Percentiles rank a stretch among this genome's conserved stretches.
Evolutionary conservation across 1,284 basidiomycete species (phyloP).

Genomic region (Ceratobasidium sp.): DNA sequence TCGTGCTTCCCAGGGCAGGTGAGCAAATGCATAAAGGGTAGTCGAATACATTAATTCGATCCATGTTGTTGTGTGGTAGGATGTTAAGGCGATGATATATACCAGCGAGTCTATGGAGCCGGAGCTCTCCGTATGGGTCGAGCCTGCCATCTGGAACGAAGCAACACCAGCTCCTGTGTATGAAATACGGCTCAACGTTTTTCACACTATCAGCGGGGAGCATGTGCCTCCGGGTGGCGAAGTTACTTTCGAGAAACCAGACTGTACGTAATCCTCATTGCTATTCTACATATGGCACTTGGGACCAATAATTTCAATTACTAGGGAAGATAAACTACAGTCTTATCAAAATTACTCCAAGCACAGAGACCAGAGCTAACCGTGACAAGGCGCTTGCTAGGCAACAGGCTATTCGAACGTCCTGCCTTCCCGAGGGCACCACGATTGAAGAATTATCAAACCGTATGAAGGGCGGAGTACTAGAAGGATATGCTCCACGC

Average conservation of each 20-base stretch:
- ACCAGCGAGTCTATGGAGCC: slow-evolving; percentile 31
- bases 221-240: slow-evolving; percentile 1
- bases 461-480: slow-evolving; percentile 26
- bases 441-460: slow-evolving; percentile 36
- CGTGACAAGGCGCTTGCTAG: slow-evolving; percentile 20
- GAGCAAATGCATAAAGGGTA: background rate
- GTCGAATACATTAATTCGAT: background rate
- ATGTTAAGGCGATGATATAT: slow-evolving; percentile 25
- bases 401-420: slow-evolving; percentile 26
- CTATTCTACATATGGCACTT: background rate
- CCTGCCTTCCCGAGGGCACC: slow-evolving; percentile 34
- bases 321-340: slow-evolving; percentile 29
- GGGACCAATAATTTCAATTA: background rate
- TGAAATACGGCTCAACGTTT: slow-evolving; percentile 25
- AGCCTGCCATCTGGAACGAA: slow-evolving; percentile 28
- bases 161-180: slow-evolving; percentile 13
- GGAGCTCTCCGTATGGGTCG: slow-evolving; percentile 36
- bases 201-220: slow-evolving; percentile 25
- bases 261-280: background rate
- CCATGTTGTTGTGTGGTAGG: background rate
- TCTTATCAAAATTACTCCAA: slow-evolving; percentile 9
- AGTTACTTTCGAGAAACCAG: slow-evolving; percentile 15
- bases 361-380: slow-evolving; percentile 5
- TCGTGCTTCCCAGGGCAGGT: slow-evolving; percentile 34
- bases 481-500: slow-evolving; percentile 32